Base-by-base conservation (phyloP, 768 basidiomycete genomes). In the Tephrocybe sp. region DNA sequence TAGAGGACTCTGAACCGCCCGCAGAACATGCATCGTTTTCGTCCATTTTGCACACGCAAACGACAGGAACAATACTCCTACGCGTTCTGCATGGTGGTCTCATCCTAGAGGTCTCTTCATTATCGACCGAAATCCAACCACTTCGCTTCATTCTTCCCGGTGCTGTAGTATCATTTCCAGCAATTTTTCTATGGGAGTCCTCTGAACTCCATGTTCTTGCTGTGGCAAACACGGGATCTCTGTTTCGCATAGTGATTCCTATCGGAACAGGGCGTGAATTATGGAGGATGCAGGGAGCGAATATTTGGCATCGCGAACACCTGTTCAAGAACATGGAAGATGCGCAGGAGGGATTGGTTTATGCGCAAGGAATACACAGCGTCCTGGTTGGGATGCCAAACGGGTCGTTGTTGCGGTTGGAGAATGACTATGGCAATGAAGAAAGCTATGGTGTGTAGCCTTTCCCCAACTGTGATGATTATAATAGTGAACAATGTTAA, bases 101-200 rank as follows among this genome's bases (percentile, higher is more conserved):
- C 55, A 84, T 91, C 44, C 67, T 92, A 38, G 89, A 94, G 61
- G 79, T 95, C 40, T 62, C 84, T 33, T 89, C 90, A n/a, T 71
- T 92, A 39, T 81, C 87, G 5, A 75, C 78, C 1, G 72, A 81
- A 56, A 71, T 84, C 2, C 72, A 78, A 30, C 83, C 90, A 14
- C 77, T 92, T 55, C 83, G 89, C 51, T 82, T 94, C 64, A 75
- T 88, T 56, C 90, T 92, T 59, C 89, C 90, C 33, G 81, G 87
- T 9, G 62, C 78, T 33, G 66, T 93, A 44, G 65, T 89, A 22
- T 74, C 84, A 11, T 70, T 76, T 42, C 90, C 92, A 2, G 77
- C 83, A 17, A 62, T 92, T 45, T 79, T 87, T 60, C 63, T 83
- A 14, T 79, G 75, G 67, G 71, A 75, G 42, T 64, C 73, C 23